phyloP scores from a whole-genome alignment of 768 basidiomycete species.

The Russula ochroleuca region DNA sequence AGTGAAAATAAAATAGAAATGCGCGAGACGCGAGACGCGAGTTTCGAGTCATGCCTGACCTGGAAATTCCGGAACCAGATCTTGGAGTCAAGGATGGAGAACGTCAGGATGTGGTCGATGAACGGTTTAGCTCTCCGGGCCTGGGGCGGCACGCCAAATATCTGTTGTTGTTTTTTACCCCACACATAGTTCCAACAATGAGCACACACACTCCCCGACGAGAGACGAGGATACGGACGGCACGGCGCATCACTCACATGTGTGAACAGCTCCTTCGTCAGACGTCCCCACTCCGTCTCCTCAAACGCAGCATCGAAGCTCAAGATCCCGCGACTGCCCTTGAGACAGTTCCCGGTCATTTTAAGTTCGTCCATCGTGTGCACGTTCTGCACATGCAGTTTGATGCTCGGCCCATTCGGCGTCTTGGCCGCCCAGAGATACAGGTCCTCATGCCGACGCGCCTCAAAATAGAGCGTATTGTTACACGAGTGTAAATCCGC shows the following conservation, averaged over 20 bases:
- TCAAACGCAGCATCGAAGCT: conserved; percentile 93
- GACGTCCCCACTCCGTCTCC: conserved; percentile 75
- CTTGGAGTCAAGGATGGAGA: conserved; percentile 91
- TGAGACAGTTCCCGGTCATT: conserved; percentile 98
- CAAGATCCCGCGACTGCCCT: conserved; percentile 87
- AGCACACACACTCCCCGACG: not conserved
- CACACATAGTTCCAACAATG: not conserved
- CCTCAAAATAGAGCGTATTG: conserved; percentile 96
- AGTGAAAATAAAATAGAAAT: no score
- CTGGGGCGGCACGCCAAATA: conserved; percentile 91
- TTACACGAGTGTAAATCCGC: conserved; percentile 98
- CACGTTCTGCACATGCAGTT: conserved; percentile 96
- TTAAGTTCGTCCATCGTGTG: conserved; percentile 99
- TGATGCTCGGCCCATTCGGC: conserved; percentile 95
- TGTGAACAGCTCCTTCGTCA: conserved; percentile 91
- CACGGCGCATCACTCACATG: conserved; percentile 52
- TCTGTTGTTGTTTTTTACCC: conserved; percentile 43
- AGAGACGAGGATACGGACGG: not conserved
- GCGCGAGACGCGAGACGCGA: not conserved
- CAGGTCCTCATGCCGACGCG: conserved; percentile 89
- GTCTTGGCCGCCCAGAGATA: conserved; percentile 97
- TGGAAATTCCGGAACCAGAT: conserved; percentile 99
- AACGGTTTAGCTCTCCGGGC: conserved; percentile 93
- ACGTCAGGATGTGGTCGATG: conserved; percentile 95
- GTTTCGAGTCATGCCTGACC: conserved; percentile 40